Conservation (phyloP, 2,329 filamentous ascomycete species). For the Zasmidium citrigriseum region DNA sequence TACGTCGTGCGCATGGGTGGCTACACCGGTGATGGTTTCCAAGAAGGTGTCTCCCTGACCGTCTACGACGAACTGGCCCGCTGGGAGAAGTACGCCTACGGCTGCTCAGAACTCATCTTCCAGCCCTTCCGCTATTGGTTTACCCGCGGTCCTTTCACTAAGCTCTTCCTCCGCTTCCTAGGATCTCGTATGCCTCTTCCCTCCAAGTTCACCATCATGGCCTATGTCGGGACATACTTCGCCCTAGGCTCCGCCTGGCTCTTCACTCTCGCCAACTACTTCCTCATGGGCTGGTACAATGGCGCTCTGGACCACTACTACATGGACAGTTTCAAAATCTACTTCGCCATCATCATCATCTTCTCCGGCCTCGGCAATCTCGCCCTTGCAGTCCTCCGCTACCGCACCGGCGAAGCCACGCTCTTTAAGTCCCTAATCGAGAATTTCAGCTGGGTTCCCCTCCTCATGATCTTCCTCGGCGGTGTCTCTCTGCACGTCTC, state of each 20-base stretch:
- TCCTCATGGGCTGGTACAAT: constrained; percentile 74
- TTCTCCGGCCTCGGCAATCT: constrained; percentile 76
- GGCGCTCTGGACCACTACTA: constrained; percentile 80
- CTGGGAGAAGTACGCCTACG: constrained; percentile 87
- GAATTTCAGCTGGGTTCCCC: constrained; percentile 67
- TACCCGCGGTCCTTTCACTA: constrained; percentile 73
- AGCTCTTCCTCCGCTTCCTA: constrained; percentile 73
- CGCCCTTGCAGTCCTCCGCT: constrained; percentile 70
- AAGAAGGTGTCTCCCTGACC: constrained; percentile 80
- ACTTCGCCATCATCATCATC: constrained; percentile 77
- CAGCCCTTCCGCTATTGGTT: constrained; percentile 74
- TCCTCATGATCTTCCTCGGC: constrained; percentile 43
- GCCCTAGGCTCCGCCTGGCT: constrained; percentile 76
- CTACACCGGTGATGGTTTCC: constrained; percentile 75
- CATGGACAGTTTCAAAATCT: constrained; percentile 75
- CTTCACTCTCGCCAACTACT: constrained; percentile 73
- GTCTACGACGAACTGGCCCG: constrained; percentile 82
- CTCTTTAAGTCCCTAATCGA: constrained; percentile 56
- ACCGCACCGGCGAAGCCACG: constrained; percentile 65
- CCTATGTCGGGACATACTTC: constrained; percentile 80
- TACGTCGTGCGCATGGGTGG: constrained; percentile 73
- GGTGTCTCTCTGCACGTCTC: constrained; percentile 43
- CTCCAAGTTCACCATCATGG: constrained; percentile 73
- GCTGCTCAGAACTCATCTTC: constrained; percentile 80
- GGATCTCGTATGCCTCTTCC: constrained; percentile 72